These are phyloP conservation scores for Vicia sativa DNA, from an alignment of 306 rosid species.

Conservation along the genomic window DNA sequence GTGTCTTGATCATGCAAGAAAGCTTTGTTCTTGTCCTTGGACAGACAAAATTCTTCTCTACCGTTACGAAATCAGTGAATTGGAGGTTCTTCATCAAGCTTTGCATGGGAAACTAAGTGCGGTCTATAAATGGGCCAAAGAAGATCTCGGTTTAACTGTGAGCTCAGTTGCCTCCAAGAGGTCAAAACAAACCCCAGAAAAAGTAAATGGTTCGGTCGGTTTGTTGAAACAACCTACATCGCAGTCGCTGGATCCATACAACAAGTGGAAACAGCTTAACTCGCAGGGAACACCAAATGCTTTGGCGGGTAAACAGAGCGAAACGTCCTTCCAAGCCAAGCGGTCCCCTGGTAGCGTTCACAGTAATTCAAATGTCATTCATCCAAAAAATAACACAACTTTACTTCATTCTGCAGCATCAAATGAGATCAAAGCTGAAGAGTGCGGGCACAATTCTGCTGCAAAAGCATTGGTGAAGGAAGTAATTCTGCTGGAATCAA, in stretches of 20 bases:
- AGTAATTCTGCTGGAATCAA: slow-evolving; percentile 28
- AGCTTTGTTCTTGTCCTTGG: slow-evolving; percentile 84
- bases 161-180: slow-evolving; percentile 40
- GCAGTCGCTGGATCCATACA: slow-evolving; percentile 11
- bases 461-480: slow-evolving; percentile 4
- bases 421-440: slow-evolving; percentile 24
- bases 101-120: slow-evolving; percentile 72
- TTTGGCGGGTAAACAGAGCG: slow-evolving; percentile 29
- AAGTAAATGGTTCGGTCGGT: slow-evolving; percentile 15
- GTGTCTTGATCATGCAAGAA: slow-evolving; percentile 78
- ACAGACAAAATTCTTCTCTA: slow-evolving; percentile 50
- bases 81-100: slow-evolving; percentile 75
- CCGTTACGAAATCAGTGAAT: slow-evolving; percentile 63
- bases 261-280: slow-evolving; percentile 33
- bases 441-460: slow-evolving; percentile 11
- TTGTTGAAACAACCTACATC: slow-evolving; percentile 30
- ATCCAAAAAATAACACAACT: slow-evolving; percentile 21
- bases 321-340: slow-evolving; percentile 24
- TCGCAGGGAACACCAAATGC: slow-evolving; percentile 30
- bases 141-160: slow-evolving; percentile 62
- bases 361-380: not conserved
- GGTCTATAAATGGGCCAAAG: slow-evolving; percentile 73
- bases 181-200: slow-evolving; percentile 35
- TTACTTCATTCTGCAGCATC: not conserved
- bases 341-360: not conserved